Percentiles rank a stretch among this genome's conserved stretches.
Conservation (phyloP, 768 basidiomycete genomes). For the Rossbeevera mucosa region DNA sequence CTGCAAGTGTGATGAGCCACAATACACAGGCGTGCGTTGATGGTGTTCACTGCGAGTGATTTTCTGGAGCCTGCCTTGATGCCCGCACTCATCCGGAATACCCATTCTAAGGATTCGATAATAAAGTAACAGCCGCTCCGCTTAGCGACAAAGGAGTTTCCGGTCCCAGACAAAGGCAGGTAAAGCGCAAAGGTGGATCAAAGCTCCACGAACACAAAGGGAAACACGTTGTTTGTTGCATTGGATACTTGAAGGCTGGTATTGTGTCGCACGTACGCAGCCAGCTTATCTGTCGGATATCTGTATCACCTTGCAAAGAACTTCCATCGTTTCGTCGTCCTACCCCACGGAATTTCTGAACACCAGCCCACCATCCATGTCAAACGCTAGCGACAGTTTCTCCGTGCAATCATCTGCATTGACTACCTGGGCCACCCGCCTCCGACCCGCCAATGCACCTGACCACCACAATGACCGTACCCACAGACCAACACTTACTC, state of each 20-base stretch:
- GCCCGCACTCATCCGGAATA: neutral
- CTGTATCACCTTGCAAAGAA: neutral
- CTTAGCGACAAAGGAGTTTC: conserved; percentile 8
- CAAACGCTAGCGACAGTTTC: neutral
- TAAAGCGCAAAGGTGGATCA: neutral
- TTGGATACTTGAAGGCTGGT: neutral
- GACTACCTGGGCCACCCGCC: neutral
- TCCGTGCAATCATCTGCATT: neutral
- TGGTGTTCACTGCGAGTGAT: neutral
- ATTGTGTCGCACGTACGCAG: neutral
- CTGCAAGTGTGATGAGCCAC: too few relatives aligned
- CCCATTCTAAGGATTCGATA: neutral
- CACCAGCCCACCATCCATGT: neutral
- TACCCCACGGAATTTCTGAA: neutral
- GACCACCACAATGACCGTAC: neutral
- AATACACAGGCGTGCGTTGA: neutral
- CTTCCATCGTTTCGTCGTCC: neutral
- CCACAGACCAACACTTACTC: neutral
- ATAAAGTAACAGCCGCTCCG: neutral
- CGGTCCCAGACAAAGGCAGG: conserved; percentile 15
- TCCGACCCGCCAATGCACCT: neutral
- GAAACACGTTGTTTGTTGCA: neutral
- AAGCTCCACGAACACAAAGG: conserved; percentile 12
- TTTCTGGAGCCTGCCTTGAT: neutral
- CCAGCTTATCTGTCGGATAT: too few relatives aligned